Evolutionary conservation across 1,284 basidiomycete species (phyloP).

Genomic region (Abortiporus biennis): DNA sequence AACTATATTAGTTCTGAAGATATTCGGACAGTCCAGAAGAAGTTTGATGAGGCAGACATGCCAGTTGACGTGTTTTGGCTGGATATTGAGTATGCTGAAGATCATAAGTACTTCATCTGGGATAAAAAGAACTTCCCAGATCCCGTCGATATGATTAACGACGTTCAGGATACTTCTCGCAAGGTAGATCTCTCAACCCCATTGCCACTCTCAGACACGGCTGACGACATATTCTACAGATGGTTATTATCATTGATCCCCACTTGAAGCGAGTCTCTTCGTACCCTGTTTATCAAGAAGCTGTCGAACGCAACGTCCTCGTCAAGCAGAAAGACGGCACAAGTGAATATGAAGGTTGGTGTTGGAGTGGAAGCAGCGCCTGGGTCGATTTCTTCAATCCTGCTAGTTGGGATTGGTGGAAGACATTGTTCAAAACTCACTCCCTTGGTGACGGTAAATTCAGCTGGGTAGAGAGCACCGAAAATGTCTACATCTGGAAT

Average conservation of each 20-base stretch:
- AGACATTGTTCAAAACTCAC: slow-evolving; percentile 68
- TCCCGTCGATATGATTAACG: slow-evolving; percentile 89
- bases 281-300: slow-evolving; percentile 86
- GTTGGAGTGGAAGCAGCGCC: slow-evolving; percentile 92
- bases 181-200: slow-evolving; percentile 70
- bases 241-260: slow-evolving; percentile 97
- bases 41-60: slow-evolving; percentile 91
- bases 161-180: slow-evolving; percentile 79
- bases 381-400: slow-evolving; percentile 99
- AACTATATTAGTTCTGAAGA: slow-evolving; percentile 94
- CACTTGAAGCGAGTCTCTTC: slow-evolving; percentile 83
- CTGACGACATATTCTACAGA: slow-evolving; percentile 43
- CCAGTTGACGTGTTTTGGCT: slow-evolving; percentile 98
- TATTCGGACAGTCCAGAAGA: slow-evolving; percentile 78
- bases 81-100: slow-evolving; percentile 94
- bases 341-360: slow-evolving; percentile 95
- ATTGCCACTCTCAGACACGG: too few species aligned
- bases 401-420: slow-evolving; percentile 89
- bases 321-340: slow-evolving; percentile 78
- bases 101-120: slow-evolving; percentile 99
- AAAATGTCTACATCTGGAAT: slow-evolving; percentile 91
- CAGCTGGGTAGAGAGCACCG: slow-evolving; percentile 74
- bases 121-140: slow-evolving; percentile 89
- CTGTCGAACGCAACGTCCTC: slow-evolving; percentile 75
- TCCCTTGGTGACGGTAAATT: slow-evolving; percentile 42